Evolutionary conservation across 2,329 filamentous ascomycete genomes (phyloP).

Genomic region (Geoglossum cookeanum): DNA sequence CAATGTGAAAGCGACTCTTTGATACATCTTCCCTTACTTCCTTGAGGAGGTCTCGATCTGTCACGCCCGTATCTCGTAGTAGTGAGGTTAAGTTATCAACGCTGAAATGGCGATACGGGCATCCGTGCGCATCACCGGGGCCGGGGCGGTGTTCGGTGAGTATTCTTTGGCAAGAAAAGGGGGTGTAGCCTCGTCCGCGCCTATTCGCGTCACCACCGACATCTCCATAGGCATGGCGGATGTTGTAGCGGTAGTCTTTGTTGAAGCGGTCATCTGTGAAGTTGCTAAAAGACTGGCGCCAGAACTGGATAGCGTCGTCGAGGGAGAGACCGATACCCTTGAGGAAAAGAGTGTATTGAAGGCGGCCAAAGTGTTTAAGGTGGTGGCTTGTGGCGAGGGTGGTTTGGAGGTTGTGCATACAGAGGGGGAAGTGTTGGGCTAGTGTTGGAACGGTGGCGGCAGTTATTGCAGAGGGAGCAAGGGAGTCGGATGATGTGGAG

Average conservation of each 20-base stretch:
- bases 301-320: slow-evolving; percentile 85
- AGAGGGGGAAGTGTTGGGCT: slow-evolving; percentile 68
- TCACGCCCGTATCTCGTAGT: slow-evolving; percentile 60
- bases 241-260: slow-evolving; percentile 94
- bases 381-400: slow-evolving; percentile 74
- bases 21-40: slow-evolving; percentile 79
- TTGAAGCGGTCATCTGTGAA: slow-evolving; percentile 90
- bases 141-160: slow-evolving; percentile 75
- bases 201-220: slow-evolving; percentile 85
- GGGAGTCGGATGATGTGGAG: slow-evolving; percentile 43
- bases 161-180: slow-evolving; percentile 90
- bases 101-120: slow-evolving; percentile 84
- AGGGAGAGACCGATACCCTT: slow-evolving; percentile 85
- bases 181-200: slow-evolving; percentile 69
- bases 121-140: slow-evolving; percentile 81
- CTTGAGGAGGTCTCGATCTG: slow-evolving; percentile 56
- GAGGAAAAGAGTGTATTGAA: slow-evolving; percentile 91
- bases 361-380: slow-evolving; percentile 77
- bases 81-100: slow-evolving; percentile 66
- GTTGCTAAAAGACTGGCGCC: slow-evolving; percentile 69
- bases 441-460: slow-evolving; percentile 65
- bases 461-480: slow-evolving; percentile 54
- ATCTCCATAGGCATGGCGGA: slow-evolving; percentile 87
- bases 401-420: slow-evolving; percentile 83
- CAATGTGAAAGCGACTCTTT: slow-evolving; percentile 78